These are phyloP conservation scores for Zygoascus sp. DNA, from an alignment of 1,139 yeast species.

Conservation along the genomic window DNA sequence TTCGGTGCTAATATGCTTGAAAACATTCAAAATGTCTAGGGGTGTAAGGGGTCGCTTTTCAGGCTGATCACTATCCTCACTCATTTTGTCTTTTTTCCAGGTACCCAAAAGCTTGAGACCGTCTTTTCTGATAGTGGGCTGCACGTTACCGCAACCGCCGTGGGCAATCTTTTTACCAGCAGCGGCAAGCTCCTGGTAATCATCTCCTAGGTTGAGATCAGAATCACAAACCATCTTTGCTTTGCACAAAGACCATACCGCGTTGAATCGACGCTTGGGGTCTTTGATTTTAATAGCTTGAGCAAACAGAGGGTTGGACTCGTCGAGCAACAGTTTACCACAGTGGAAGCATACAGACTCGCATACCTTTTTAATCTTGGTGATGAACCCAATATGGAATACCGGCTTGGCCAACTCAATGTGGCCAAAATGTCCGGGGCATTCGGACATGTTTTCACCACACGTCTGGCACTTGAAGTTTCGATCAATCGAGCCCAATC, in stretches of 20 bases:
- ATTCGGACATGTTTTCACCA: slow-evolving; percentile 98
- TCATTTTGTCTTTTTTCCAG: slow-evolving; percentile 83
- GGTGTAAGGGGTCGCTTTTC: slow-evolving; percentile 89
- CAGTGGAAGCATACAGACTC: slow-evolving; percentile 99
- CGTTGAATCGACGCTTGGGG: slow-evolving; percentile 92
- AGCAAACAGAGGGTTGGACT: slow-evolving; percentile 72
- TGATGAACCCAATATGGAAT: slow-evolving; percentile 88
- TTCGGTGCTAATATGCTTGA: slow-evolving; percentile 82
- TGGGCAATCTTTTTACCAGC: slow-evolving; percentile 52
- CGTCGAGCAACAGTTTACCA: slow-evolving; percentile 88
- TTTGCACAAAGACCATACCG: slow-evolving; percentile 91
- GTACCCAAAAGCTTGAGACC: slow-evolving; percentile 96
- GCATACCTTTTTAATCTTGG: slow-evolving; percentile 90
- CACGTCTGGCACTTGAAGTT: slow-evolving; percentile 98
- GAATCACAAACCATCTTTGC: slow-evolving; percentile 95
- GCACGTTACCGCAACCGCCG: slow-evolving; percentile 98
- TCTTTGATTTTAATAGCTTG: slow-evolving; percentile 87
- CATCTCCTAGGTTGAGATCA: slow-evolving; percentile 68
- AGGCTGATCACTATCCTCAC: slow-evolving; percentile 82
- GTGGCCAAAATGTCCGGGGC: slow-evolving; percentile 99
- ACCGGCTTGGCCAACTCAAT: slow-evolving; percentile 98
- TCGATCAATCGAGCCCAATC: slow-evolving; percentile 95
- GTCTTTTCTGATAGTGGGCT: slow-evolving; percentile 93
- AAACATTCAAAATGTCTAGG: slow-evolving; percentile 82
- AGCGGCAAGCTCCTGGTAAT: slow-evolving; percentile 33